Evolutionary conservation across 257 asterid genomes (phyloP).

Genomic region (Solanum etuberosum): DNA sequence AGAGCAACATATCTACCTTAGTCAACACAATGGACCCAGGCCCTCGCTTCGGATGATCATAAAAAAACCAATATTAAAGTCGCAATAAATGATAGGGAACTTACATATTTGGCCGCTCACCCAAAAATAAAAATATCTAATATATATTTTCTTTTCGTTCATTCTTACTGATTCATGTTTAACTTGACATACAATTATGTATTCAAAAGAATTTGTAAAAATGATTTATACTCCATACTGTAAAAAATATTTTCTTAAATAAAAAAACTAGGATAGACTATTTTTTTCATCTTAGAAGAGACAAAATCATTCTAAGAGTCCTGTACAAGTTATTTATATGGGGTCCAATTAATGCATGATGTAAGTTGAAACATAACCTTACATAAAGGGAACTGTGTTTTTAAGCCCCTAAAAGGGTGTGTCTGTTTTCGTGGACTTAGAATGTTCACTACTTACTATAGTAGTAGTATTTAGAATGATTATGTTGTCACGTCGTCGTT

Average conservation of each 20-base stretch:
- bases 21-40: not conserved
- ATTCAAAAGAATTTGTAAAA: too few relatives aligned
- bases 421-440: not conserved
- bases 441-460: not conserved
- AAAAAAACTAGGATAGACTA: not conserved
- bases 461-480: not conserved
- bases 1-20: not conserved
- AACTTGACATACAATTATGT: not conserved
- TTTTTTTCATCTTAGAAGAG: not conserved
- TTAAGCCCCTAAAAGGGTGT: not conserved
- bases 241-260: too few relatives aligned
- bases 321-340: too few relatives aligned
- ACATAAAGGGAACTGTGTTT: not conserved
- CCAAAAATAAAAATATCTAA: not conserved
- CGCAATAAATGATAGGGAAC: not conserved
- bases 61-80: not conserved
- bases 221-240: too few relatives aligned
- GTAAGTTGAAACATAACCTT: not conserved
- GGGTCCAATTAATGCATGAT: not conserved
- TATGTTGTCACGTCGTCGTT: too few relatives aligned
- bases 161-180: rapidly evolving
- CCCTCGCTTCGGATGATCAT: not conserved
- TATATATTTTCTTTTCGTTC: too few relatives aligned
- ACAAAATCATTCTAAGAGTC: not conserved
- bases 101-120: not conserved